A percentile compares a stretch with the other conserved stretches of the same genome.
phyloP scores from a whole-genome alignment of 2,329 filamentous ascomycete species.

The Xylaria sp. region DNA sequence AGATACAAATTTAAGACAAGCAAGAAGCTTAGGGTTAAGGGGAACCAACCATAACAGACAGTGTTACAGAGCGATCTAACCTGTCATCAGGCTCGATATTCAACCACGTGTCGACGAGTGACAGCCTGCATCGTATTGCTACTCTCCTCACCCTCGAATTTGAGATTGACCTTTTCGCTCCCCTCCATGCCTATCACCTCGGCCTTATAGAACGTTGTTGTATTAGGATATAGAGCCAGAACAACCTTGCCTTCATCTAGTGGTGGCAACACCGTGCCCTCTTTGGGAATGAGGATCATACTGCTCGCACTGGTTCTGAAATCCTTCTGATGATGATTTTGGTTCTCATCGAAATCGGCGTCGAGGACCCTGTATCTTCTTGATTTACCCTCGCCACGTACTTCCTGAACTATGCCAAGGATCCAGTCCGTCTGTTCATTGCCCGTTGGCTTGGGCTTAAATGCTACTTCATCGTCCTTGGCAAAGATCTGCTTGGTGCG shows the following conservation, averaged over 20 bases:
- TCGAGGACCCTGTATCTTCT: conserved; percentile 84
- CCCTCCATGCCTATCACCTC: conserved; percentile 78
- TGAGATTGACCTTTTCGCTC: conserved; percentile 68
- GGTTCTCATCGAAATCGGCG: conserved; percentile 77
- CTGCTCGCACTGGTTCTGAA: conserved; percentile 78
- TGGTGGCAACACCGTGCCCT: conserved; percentile 64
- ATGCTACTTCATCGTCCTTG: conserved; percentile 73
- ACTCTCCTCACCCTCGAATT: conserved; percentile 84
- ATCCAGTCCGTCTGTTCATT: conserved; percentile 73
- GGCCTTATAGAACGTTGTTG: conserved; percentile 86
- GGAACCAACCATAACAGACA: neutral
- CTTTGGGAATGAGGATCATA: conserved; percentile 79
- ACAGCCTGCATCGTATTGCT: conserved; percentile 79
- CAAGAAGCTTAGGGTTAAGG: neutral
- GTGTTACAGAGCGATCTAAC: neutral
- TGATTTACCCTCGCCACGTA: conserved; percentile 80
- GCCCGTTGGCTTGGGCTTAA: conserved; percentile 67
- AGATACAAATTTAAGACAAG: neutral
- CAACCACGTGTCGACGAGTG: conserved; percentile 79
- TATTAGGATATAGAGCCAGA: conserved; percentile 82
- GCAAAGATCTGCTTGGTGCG: conserved; percentile 67
- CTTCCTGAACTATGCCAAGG: conserved; percentile 79
- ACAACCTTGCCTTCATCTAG: conserved; percentile 77
- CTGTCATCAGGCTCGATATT: conserved; percentile 64
- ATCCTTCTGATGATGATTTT: conserved; percentile 71